These are phyloP conservation scores for Ambrosia trifida DNA, from an alignment of 129 eudicot species.

Conservation along the genomic window DNA sequence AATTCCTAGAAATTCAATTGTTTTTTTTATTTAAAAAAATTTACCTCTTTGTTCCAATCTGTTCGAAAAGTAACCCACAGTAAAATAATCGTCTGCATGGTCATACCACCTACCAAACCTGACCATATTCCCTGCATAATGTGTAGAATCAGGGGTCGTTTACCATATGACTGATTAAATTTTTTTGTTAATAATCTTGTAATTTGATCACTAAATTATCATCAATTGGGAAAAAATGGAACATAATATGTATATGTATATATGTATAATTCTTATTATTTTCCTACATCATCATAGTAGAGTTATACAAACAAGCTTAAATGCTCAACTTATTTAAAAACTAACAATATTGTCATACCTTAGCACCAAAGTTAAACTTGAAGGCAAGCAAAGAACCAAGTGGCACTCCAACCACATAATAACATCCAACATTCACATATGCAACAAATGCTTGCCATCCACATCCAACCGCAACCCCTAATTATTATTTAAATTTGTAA, in stretches of 20 bases:
- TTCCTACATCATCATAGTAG: no score
- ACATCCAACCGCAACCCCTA: constrained; percentile 74
- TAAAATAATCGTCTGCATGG: constrained; percentile 46
- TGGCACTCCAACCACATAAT: constrained; percentile 60
- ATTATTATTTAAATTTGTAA: not conserved
- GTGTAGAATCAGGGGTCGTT: no score
- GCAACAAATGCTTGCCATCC: constrained; percentile 76
- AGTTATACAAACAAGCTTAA: not conserved
- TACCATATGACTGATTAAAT: no score
- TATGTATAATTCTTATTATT: no score
- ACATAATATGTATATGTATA: no score
- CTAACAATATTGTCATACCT: constrained; percentile 35
- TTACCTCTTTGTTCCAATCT: constrained; percentile 56
- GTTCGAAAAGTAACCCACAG: constrained; percentile 54
- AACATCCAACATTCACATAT: constrained; percentile 65
- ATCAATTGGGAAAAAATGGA: not conserved
- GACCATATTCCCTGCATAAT: constrained; percentile 53
- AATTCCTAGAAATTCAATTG: not conserved
- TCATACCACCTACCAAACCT: constrained; percentile 49
- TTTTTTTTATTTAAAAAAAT: not conserved
- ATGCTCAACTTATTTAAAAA: not conserved
- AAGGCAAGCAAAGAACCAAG: constrained; percentile 51
- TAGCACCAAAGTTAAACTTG: constrained; percentile 47
- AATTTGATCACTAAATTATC: no score
- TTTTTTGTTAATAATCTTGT: no score